Base-by-base conservation (phyloP, 2,329 filamentous ascomycete species). In the Aspergillus sp. region DNA sequence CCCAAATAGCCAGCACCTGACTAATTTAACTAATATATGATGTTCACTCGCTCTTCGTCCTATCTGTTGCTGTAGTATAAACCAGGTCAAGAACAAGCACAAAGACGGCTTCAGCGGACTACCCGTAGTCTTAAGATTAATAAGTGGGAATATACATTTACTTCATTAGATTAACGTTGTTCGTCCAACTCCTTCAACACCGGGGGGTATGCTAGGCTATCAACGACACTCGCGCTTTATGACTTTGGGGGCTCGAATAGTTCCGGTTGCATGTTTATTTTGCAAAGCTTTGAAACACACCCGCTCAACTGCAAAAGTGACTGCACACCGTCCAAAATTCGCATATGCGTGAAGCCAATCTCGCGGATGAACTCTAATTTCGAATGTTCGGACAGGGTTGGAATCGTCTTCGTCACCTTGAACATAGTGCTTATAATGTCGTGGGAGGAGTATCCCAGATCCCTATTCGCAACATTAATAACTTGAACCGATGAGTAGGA, bases 401-500 rank as follows among this genome's bases (percentile, higher is more conserved):
- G 90, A 59, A 98, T 92, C 1, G 92, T 96, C 81, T 98, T 99
- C 46, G 95, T 98, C 59, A 99, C 95, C 70, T 89, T 88, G 82
- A 99, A 98, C 95, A 99, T 99, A 61, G 93, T 99, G 77, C 90
- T 96, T 75, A 99, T 96, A 67, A 99, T 96, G 75, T 99, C 95
- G 78, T 99, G 93, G 67, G 91, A 96, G n/a, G 91, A 96, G 78
- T 99, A 99, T 14, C 95, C 95, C 59, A 98, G 79, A 60, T 89
- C 86, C 84, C 82, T 84, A 56, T n/a, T 9, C 4, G 40, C 11
- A 19, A 44, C 4, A 41, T 57, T 51, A 47, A 31, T 54, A 47
- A 23, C 46, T 55, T 62, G 6, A 56, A 23, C 14, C 55, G 5
- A 37, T 24, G 17, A 17, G 17, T 49, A 19, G 19, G 27, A 12